Evolutionary conservation across 1,139 yeast genomes (phyloP), one percentile per base, ranked within the genome.

Genomic region (Zygotorulaspora mrakii): DNA sequence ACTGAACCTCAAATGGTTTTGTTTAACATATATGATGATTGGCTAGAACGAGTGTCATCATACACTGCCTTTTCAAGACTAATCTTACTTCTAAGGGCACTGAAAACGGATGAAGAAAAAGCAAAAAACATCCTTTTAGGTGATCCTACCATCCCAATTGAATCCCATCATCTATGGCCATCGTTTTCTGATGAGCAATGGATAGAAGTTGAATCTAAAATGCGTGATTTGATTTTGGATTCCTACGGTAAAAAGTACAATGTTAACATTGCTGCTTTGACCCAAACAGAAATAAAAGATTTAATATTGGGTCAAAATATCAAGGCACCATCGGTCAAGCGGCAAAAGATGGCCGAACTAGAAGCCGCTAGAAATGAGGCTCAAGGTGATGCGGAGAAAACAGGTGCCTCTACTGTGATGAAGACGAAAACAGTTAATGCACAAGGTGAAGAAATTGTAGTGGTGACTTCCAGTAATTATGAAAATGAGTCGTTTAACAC

Each of bases 371-470:
- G 70, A 37, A 64, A 62, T 27, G 71, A 67, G 37, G 28, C 32
- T 17, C 46, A 48, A 12, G 61, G 58, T 31, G 44, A 40, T 11
- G 53, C 52, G 26, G 45, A 46, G 13, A 45, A 49, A 17, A 43
- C 50, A 14, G 42, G 54, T 17, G 58, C 62, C 5, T 65, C 81
- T 23, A 80, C 94, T 0, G 95, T 96, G 0, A 72, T 84, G 54
- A 89, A 87, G 54, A 79, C 95, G 1, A 81, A 81, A 41, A 85
- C 95, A 0, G 80, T 82, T 18, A 94, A 88, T 58, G 95, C 87
- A 2, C 96, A 89, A 55, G 99, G 99, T 26, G 98, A 91, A 58
- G 94, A 89, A 54, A 89, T 94, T 55, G 82, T 84, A 27, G 94
- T 95, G 0, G 95, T 91, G 14, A 88, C 97, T 0, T 88, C 98